Conservation (phyloP, 2,329 filamentous ascomycete species). For the Penicillium sp. region DNA sequence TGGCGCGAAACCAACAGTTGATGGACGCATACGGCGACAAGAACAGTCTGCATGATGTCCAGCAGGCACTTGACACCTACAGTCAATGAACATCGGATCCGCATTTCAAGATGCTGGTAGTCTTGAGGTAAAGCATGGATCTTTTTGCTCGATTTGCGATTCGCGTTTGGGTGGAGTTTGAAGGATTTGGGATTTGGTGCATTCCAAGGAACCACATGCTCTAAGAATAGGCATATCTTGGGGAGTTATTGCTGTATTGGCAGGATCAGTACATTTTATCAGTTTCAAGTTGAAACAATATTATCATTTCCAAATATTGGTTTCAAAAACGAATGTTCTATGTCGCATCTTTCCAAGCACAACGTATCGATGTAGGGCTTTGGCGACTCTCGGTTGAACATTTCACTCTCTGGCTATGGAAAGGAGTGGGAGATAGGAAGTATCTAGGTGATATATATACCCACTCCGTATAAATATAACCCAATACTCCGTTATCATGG, state of each 20-base stretch:
- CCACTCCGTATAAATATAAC: neutral
- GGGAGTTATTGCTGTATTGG: neutral
- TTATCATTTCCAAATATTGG: neutral
- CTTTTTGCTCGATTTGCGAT: neutral
- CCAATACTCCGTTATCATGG: neutral
- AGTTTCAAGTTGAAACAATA: neutral
- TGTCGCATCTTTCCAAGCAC: neutral
- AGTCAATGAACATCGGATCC: conserved; percentile 31
- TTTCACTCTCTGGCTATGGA: neutral
- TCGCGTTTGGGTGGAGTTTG: neutral
- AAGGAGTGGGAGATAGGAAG: neutral
- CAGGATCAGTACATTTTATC: neutral
- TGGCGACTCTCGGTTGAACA: neutral
- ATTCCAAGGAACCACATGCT: neutral
- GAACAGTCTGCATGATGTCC: conserved; percentile 44
- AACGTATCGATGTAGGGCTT: neutral
- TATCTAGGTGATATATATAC: neutral
- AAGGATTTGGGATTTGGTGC: neutral
- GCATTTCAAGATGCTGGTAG: conserved; percentile 3
- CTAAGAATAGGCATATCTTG: neutral
- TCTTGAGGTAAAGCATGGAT: neutral
- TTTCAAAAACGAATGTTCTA: neutral
- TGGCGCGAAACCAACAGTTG: conserved; percentile 39
- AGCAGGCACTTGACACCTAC: conserved; percentile 46
- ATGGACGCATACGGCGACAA: conserved; percentile 50